Percentiles rank a stretch among this genome's conserved stretches.
phyloP scores from a whole-genome alignment of 441 rosid species.

The Gossypium aridum region DNA sequence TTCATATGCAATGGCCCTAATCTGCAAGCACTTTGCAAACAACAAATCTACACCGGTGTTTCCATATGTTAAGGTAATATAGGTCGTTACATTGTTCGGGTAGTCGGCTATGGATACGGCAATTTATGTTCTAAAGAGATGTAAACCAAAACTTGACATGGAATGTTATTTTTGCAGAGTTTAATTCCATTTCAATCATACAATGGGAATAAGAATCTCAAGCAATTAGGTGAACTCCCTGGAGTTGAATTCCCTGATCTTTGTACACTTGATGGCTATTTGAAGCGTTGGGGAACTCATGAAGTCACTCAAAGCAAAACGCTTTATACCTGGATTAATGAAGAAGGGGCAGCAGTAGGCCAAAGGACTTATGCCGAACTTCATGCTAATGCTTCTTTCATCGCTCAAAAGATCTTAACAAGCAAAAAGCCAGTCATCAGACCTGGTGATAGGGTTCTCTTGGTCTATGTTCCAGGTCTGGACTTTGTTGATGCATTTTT shows the following conservation, averaged over 20 bases:
- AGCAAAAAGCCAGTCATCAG: constrained; percentile 47
- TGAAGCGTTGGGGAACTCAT: constrained; percentile 59
- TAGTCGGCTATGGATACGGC: neutral
- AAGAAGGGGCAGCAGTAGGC: constrained; percentile 33
- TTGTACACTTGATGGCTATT: constrained; percentile 43
- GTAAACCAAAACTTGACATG: neutral
- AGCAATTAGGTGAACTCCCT: constrained; percentile 35
- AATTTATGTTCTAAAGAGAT: neutral
- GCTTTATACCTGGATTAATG: constrained; percentile 60
- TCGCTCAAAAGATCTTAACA: constrained; percentile 46
- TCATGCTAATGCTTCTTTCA: constrained; percentile 43
- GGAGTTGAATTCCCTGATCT: constrained; percentile 55
- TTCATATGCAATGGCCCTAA: constrained; percentile 53
- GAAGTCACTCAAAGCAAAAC: constrained; percentile 25
- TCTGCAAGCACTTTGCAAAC: constrained; percentile 60
- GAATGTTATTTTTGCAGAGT: constrained; percentile 30
- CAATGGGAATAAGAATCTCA: constrained; percentile 16
- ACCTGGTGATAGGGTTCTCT: constrained; percentile 56
- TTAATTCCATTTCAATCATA: constrained; percentile 40
- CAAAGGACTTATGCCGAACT: constrained; percentile 50
- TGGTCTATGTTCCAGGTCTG: constrained; percentile 59
- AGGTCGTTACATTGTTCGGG: neutral
- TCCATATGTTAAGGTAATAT: constrained; percentile 54
- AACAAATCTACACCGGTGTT: constrained; percentile 28
- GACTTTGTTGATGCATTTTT: constrained; percentile 68